These are phyloP conservation scores for Knoxdaviesia capensis DNA, from an alignment of 2,329 filamentous ascomycete species.

Conservation along the genomic window DNA sequence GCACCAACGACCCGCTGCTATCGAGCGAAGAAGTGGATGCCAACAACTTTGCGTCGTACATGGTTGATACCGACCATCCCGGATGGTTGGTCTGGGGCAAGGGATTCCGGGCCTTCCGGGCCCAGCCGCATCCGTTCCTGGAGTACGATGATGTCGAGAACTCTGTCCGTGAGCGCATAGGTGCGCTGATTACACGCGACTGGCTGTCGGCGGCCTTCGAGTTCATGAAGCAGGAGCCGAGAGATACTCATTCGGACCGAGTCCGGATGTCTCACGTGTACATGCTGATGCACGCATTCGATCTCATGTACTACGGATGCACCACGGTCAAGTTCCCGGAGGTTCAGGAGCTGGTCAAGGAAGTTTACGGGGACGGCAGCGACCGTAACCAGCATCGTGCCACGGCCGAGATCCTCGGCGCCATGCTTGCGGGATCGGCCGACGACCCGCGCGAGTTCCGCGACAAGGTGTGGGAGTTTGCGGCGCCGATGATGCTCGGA, in stretches of 20 bases:
- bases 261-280: conserved; percentile 81
- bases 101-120: conserved; percentile 59
- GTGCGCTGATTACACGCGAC: conserved; percentile 54
- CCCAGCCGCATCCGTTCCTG: conserved; percentile 46
- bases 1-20: too few relatives aligned
- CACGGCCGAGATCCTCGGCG: conserved; percentile 81
- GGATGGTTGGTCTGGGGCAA: conserved; percentile 96
- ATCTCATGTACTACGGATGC: conserved; percentile 64
- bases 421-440: conserved; percentile 59
- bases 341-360: conserved; percentile 58
- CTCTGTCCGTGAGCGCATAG: conserved; percentile 57
- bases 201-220: conserved; percentile 83
- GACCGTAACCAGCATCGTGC: conserved; percentile 97
- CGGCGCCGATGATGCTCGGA: conserved; percentile 67
- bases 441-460: conserved; percentile 59
- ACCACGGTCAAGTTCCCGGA: conserved; percentile 70
- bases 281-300: conserved; percentile 74
- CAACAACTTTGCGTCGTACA: conserved; percentile 45
- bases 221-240: conserved; percentile 89
- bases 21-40: conserved; percentile 3
- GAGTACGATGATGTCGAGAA: conserved; percentile 66
- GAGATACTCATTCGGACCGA: conserved; percentile 60
- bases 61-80: conserved; percentile 77
- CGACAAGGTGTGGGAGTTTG: conserved; percentile 68
- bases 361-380: conserved; percentile 75